Base-by-base conservation (phyloP, 208 protist genomes). In the Acanthamoeba royreba region DNA sequence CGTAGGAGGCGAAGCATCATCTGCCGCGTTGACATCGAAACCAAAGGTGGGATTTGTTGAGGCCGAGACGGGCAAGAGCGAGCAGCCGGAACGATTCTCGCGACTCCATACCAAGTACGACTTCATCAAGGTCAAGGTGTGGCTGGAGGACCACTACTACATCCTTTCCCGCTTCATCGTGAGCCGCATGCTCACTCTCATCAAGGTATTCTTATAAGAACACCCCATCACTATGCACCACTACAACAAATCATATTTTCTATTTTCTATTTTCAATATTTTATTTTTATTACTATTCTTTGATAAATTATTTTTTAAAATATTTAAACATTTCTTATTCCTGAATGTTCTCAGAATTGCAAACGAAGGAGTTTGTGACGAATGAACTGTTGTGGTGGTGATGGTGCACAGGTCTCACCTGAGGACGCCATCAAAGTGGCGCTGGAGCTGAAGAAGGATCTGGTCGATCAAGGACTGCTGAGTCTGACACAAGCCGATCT, bases 121-220 rank as follows among this genome's bases (percentile, higher is more conserved):
- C 91, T 97, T 95, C 49, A 94, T 97, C 77, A 97, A 97, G 61
- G 95, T 96, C 49, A 95, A 96, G 43, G 96, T 97, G 4, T 58
- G 85, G 49, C 53, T 97, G 9, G 95, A 94, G 25, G 96, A 96
- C 38, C 96, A 97, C 79, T 97, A 96, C 85, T 97, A 97, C 94
- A 94, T 97, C 31, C 53, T 97, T 4, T 97, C 96, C 0, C 85
- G 96, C 35, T 97, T 97, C 69, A 81, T 97, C 25, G 93, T 97
- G 61, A 95, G 87, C 47, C 66, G 96, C 31, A 94, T 96, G 33
- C 93, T 97, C 45, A 96, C 94, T 33, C 90, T 97, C 11, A 97
- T 95, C 13, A 90, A 96, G 79, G 96, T 97, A 7, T n/a, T 7
- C 28, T 58, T 22, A 13, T 58, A n/a, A 13, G 49, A 49, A 11